Base-by-base conservation (phyloP, 345 rosid species). In the Citrus mangshanensis region DNA sequence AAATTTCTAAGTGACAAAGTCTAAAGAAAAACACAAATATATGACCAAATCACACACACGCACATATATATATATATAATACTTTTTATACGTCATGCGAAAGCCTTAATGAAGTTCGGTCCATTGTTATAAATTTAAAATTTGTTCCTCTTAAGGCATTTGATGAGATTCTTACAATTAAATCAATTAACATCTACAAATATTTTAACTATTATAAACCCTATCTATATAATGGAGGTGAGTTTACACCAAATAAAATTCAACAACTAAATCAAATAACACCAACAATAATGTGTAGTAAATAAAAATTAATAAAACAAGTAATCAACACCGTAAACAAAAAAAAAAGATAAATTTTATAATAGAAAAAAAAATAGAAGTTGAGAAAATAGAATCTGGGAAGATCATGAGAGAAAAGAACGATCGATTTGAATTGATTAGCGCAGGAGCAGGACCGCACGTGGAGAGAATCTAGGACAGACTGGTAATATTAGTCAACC, bases 381-480 rank as follows among this genome's bases (percentile, higher is more conserved):
- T 34, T 6, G 28, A 21, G 12, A 74, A 32, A 30, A n/a, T n/a
- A n/a, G n/a, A n/a, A n/a, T n/a, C n/a, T n/a, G n/a, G n/a, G n/a
- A n/a, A n/a, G n/a, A n/a, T n/a, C n/a, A n/a, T n/a, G n/a, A n/a
- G n/a, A n/a, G n/a, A n/a, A n/a, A n/a, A n/a, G n/a, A n/a, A n/a
- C n/a, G n/a, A n/a, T n/a, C n/a, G n/a, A n/a, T n/a, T n/a, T n/a
- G n/a, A n/a, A n/a, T n/a, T n/a, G n/a, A n/a, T n/a, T n/a, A n/a
- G n/a, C n/a, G n/a, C 32, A 30, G 34, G 34, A 32, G 10, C 12
- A 9, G 12, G 46, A 40, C 46, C 28, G 70, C 79, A 70, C 55
- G 75, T 59, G 82, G 46, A 73, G 46, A 77, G 60, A 66, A 73
- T 77, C n/a, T 7, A 22, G 37, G 71, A 77, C 75, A 49, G 51